phyloP scores from a whole-genome alignment of 495 filamentous ascomycete species.

The Aspergillus steynii region DNA sequence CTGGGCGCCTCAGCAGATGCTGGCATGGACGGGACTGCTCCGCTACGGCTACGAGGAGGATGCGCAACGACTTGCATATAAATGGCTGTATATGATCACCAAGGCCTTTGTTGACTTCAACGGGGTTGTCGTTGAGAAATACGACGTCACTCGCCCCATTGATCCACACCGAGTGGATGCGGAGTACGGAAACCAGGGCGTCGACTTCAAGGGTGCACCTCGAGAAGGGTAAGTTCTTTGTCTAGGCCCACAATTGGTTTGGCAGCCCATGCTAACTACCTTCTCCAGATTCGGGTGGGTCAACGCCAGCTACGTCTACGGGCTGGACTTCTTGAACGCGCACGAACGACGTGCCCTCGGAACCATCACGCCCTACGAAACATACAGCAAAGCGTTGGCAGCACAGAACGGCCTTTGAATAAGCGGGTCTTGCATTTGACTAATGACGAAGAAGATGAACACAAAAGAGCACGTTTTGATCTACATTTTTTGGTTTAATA shows the following conservation, averaged over 20 bases:
- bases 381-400: constrained; percentile 50
- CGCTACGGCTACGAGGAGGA: constrained; percentile 90
- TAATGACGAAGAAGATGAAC: not conserved
- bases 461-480: constrained; percentile 1
- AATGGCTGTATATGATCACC: constrained; percentile 96
- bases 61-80: constrained; percentile 83
- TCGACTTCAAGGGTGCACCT: constrained; percentile 90
- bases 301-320: constrained; percentile 93
- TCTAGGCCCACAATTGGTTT: not conserved
- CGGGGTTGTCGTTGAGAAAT: constrained; percentile 97
- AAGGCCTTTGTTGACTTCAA: constrained; percentile 98
- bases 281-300: constrained; percentile 89
- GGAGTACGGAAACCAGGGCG: constrained; percentile 95
- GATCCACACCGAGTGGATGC: constrained; percentile 92
- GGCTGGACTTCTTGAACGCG: constrained; percentile 76
- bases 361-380: constrained; percentile 78
- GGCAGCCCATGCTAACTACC: constrained; percentile 3
- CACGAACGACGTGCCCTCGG: constrained; percentile 86
- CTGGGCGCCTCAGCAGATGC: constrained; percentile 98
- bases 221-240: constrained; percentile 80
- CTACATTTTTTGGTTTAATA: not conserved
- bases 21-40: constrained; percentile 89
- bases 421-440: not conserved
- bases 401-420: constrained; percentile 24
- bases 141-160: constrained; percentile 86